Evolutionary conservation across 2,329 filamentous ascomycete species (phyloP).

Genomic region (Fusarium newnesense): DNA sequence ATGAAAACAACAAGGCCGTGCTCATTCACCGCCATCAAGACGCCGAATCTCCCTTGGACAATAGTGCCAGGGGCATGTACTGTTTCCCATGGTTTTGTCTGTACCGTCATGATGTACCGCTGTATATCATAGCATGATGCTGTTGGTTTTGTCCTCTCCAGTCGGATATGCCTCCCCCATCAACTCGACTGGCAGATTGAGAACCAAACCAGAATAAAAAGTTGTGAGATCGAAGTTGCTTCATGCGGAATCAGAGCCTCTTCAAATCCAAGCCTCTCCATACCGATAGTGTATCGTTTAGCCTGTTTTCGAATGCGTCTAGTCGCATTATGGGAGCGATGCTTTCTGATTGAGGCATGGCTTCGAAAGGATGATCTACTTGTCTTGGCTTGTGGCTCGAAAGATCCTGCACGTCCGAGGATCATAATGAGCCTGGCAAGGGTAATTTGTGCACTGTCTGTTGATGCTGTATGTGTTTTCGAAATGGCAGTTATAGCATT

Average conservation of each 20-base stretch:
- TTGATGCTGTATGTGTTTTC: neutral
- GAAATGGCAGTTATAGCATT: neutral
- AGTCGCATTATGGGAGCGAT: neutral
- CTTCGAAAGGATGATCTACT: neutral
- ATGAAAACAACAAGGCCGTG: neutral
- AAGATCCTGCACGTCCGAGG: neutral
- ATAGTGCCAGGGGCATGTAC: neutral
- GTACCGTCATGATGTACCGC: neutral
- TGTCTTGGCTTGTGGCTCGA: neutral
- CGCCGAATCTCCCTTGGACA: neutral
- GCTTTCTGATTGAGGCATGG: neutral
- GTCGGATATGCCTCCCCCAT: neutral
- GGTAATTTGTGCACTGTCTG: neutral
- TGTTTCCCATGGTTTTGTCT: constrained; percentile 8
- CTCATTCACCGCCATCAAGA: neutral
- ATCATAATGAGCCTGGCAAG: neutral
- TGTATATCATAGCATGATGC: neutral
- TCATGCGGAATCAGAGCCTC: neutral
- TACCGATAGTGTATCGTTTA: neutral
- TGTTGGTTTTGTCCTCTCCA: neutral
- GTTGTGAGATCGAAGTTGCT: neutral
- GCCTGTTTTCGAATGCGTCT: neutral
- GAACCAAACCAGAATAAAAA: neutral
- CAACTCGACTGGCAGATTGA: neutral
- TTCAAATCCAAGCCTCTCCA: neutral